phyloP scores from a whole-genome alignment of 2,329 filamentous ascomycete species.

The Fusarium vanettenii region DNA sequence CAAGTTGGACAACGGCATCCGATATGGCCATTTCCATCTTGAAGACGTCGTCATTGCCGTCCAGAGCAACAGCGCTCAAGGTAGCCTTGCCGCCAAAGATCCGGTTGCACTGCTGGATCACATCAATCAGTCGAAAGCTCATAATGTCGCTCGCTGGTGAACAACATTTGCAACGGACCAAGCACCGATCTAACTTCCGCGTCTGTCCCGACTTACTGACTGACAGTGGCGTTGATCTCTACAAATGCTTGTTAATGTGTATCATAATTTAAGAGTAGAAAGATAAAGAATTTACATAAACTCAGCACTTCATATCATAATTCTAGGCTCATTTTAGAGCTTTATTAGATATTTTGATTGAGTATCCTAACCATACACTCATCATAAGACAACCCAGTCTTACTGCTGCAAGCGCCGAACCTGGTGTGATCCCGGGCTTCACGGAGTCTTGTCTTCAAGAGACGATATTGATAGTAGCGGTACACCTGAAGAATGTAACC shows the following conservation, averaged over 20 bases:
- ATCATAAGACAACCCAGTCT: too few species aligned
- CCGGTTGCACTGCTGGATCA: background rate
- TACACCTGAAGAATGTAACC: too few species aligned
- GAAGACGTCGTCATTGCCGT: background rate
- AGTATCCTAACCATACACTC: background rate
- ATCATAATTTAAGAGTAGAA: background rate
- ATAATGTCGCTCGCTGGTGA: background rate
- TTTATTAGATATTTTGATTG: background rate
- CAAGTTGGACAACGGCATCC: too few species aligned
- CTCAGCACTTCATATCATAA: background rate
- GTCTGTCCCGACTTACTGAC: too few species aligned
- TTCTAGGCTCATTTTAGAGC: background rate
- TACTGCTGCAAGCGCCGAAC: too few species aligned
- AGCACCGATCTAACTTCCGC: too few species aligned
- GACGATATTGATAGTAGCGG: too few species aligned
- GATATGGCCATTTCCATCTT: too few species aligned
- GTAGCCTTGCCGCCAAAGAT: background rate
- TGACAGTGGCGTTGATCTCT: background rate
- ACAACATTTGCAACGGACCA: too few species aligned
- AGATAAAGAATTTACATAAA: background rate
- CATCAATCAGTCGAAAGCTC: background rate
- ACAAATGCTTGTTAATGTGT: background rate
- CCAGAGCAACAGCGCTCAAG: background rate
- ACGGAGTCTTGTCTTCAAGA: too few species aligned
- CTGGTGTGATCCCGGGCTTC: too few species aligned